Percentiles rank a stretch among this genome's conserved stretches.
Evolutionary conservation across 371 early-diverging fungal genomes (phyloP).

Genomic region (Rhizopus microsporus): DNA sequence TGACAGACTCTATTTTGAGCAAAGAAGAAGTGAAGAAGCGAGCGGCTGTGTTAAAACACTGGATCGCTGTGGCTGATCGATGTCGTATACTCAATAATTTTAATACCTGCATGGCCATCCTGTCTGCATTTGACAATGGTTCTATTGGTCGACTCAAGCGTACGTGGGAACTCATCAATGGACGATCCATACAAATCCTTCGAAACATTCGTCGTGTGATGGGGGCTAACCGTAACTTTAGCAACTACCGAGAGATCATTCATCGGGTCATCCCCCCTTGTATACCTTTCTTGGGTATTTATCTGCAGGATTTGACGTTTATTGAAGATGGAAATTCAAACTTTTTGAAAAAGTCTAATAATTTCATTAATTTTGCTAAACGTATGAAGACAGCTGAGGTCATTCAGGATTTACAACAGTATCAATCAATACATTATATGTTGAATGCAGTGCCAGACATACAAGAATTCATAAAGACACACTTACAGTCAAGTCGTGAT

Average conservation of each 20-base stretch:
- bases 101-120: constrained; percentile 84
- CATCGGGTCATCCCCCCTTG: constrained; percentile 87
- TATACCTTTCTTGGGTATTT: constrained; percentile 88
- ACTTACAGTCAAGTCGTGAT: constrained; percentile 54
- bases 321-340: constrained; percentile 89
- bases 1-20: constrained; percentile 78
- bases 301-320: constrained; percentile 90
- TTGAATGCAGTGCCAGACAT: constrained; percentile 79
- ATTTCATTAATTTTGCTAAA: constrained; percentile 90
- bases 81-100: constrained; percentile 64
- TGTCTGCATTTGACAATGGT: constrained; percentile 85
- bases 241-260: constrained; percentile 81
- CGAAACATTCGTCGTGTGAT: constrained; percentile 64
- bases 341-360: constrained; percentile 47
- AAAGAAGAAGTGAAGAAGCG: constrained; percentile 83
- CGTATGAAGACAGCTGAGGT: constrained; percentile 86
- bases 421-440: constrained; percentile 78
- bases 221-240: constrained; percentile 80
- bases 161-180: constrained; percentile 73
- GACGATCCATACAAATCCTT: constrained; percentile 47
- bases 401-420: constrained; percentile 89
- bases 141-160: constrained; percentile 85
- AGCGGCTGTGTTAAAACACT: constrained; percentile 72
- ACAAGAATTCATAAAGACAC: constrained; percentile 71
- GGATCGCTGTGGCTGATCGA: constrained; percentile 82